phyloP scores from a whole-genome alignment of 192 early-diverging fungal genomes.

The Coemansia sp. region DNA sequence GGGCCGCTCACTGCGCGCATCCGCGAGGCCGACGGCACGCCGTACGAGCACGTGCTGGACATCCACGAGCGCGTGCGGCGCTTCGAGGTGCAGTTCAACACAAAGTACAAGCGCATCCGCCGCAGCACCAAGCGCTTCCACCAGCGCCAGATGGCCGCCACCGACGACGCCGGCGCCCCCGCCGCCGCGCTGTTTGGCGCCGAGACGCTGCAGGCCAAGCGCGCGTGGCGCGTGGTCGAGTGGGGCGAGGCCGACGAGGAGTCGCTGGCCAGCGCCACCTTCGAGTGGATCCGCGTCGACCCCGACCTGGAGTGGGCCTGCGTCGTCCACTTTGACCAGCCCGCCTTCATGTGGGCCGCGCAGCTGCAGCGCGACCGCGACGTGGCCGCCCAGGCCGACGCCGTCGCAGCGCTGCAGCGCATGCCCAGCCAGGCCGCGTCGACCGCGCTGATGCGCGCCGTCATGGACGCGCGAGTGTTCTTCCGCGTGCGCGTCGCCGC shows the following conservation, averaged over 20 bases:
- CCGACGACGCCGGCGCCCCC: slow-evolving; percentile 49
- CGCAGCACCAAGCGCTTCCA: slow-evolving; percentile 78
- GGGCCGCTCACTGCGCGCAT: slow-evolving; percentile 78
- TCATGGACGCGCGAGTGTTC: slow-evolving; percentile 79
- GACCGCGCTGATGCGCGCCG: slow-evolving; percentile 74
- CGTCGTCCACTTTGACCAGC: slow-evolving; percentile 81
- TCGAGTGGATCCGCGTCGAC: slow-evolving; percentile 97
- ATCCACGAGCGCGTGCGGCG: slow-evolving; percentile 76
- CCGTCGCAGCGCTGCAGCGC: slow-evolving; percentile 67
- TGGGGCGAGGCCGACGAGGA: slow-evolving; percentile 84
- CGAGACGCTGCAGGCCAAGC: slow-evolving; percentile 66
- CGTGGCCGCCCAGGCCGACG: slow-evolving; percentile 91
- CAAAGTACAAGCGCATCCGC: slow-evolving; percentile 96
- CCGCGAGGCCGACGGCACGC: slow-evolving; percentile 81
- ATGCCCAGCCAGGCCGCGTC: slow-evolving; percentile 69
- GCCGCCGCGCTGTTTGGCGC: slow-evolving; percentile 48
- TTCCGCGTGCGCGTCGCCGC: slow-evolving; percentile 88
- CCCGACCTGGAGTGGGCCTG: slow-evolving; percentile 95
- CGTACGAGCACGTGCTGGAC: slow-evolving; percentile 83
- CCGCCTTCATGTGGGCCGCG: slow-evolving; percentile 95
- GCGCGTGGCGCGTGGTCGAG: slow-evolving; percentile 75
- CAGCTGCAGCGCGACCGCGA: slow-evolving; percentile 90
- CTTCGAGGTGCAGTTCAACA: slow-evolving; percentile 94
- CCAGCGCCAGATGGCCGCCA: slow-evolving; percentile 66
- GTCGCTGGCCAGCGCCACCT: slow-evolving; percentile 62